Conservation (phyloP, 345 rosid species). For the Clausena lansium region DNA sequence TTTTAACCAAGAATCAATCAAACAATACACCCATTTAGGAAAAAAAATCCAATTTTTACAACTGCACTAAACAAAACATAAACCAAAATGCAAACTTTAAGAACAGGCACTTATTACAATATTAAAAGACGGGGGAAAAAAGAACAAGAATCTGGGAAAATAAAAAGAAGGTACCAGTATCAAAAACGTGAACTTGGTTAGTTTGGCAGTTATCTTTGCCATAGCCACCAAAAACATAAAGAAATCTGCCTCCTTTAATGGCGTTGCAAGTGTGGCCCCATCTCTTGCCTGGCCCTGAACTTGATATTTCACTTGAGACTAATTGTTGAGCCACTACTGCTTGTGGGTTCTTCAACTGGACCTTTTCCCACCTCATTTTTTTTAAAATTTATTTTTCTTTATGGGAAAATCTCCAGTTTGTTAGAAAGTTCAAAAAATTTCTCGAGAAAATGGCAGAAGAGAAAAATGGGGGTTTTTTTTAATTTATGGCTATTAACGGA, state of each 20-base stretch:
- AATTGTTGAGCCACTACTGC: slow-evolving; percentile 34
- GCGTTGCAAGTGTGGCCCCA: slow-evolving; percentile 99
- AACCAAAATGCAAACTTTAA: slow-evolving; percentile 15
- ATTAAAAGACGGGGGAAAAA: not conserved
- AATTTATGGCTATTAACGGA: slow-evolving; percentile 17
- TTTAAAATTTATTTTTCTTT: not conserved
- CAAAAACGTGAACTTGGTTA: slow-evolving; percentile 93
- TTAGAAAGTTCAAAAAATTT: slow-evolving; percentile 27
- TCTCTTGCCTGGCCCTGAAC: slow-evolving; percentile 80
- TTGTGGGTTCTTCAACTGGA: slow-evolving; percentile 30
- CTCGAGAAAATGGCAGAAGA: slow-evolving; percentile 13
- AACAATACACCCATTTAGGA: not conserved
- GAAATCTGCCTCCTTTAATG: slow-evolving; percentile 79
- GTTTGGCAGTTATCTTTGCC: slow-evolving; percentile 93
- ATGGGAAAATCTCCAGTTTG: slow-evolving; percentile 23
- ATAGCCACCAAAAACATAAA: slow-evolving; percentile 92
- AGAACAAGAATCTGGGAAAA: not conserved
- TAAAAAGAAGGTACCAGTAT: slow-evolving; percentile 56
- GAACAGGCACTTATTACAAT: slow-evolving; percentile 1
- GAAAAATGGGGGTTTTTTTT: slow-evolving; percentile 9
- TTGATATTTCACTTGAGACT: slow-evolving; percentile 23
- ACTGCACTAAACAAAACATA: not conserved
- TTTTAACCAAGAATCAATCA: slow-evolving; percentile 2
- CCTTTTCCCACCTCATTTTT: slow-evolving; percentile 83
- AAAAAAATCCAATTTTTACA: not conserved